A percentile compares a stretch with the other conserved stretches of the same genome.
phyloP scores from a whole-genome alignment of 1,284 basidiomycete genomes.

The Microbotryum scabiosae region DNA sequence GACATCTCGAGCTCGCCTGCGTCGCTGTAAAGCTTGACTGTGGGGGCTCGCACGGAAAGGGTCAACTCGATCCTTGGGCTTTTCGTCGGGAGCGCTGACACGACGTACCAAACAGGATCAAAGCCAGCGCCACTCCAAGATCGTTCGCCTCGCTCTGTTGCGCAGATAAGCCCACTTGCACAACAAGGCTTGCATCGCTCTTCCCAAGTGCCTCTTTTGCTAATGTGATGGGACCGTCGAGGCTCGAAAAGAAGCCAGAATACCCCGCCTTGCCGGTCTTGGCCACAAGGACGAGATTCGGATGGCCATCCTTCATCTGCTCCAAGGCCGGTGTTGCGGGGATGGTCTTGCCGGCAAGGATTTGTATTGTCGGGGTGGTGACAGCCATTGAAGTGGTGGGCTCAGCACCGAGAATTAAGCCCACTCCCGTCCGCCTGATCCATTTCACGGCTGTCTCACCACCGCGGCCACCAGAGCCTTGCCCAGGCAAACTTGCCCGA shows the following conservation, averaged over 20 bases:
- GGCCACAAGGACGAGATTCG: not conserved
- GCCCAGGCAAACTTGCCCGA: not conserved
- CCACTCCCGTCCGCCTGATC: too few species aligned
- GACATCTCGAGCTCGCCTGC: not conserved
- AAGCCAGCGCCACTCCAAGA: constrained; percentile 16
- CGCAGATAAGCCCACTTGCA: not conserved
- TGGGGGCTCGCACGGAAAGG: too few species aligned
- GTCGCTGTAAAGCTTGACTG: constrained; percentile 18
- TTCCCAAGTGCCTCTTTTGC: not conserved
- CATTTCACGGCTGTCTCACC: not conserved
- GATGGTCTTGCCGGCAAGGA: too few species aligned
- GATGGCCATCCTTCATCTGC: too few species aligned
- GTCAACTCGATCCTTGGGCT: not conserved
- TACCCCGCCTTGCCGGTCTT: constrained; percentile 22
- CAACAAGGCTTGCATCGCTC: not conserved
- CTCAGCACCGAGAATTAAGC: too few species aligned
- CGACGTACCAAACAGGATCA: constrained; percentile 18
- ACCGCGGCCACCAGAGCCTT: not conserved
- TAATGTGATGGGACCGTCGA: not conserved
- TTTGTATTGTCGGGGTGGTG: too few species aligned
- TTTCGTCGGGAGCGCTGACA: not conserved
- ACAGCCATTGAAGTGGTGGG: too few species aligned
- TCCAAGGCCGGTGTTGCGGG: too few species aligned
- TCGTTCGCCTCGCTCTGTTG: constrained; percentile 27
- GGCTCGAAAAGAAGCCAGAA: constrained; percentile 12